Evolutionary conservation across 306 rosid genomes (phyloP).

Genomic region (Begonia peltatifolia): DNA sequence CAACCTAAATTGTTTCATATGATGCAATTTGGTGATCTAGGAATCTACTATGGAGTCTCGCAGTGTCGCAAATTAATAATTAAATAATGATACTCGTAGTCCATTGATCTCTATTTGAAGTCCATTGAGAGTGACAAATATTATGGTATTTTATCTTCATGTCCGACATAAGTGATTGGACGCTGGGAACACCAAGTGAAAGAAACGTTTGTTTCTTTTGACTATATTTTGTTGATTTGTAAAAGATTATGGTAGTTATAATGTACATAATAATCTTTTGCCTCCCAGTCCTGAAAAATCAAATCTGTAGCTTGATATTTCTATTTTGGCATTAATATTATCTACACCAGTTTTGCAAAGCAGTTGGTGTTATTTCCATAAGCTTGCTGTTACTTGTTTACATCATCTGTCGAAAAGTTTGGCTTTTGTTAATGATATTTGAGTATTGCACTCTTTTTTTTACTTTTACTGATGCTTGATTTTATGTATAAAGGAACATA

Average conservation of each 20-base stretch:
- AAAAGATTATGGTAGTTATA: not conserved
- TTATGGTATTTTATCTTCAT: not conserved
- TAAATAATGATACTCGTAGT: too few relatives aligned
- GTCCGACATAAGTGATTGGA: too few relatives aligned
- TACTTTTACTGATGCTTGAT: not conserved
- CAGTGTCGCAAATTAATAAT: not conserved
- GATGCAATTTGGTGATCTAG: slow-evolving; percentile 17
- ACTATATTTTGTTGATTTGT: not conserved
- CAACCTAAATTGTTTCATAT: slow-evolving; percentile 21
- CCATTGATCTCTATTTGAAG: too few relatives aligned
- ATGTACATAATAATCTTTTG: too few relatives aligned
- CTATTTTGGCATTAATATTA: too few relatives aligned
- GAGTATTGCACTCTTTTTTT: too few relatives aligned
- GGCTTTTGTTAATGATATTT: too few relatives aligned
- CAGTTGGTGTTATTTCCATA: not conserved
- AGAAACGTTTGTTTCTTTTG: not conserved
- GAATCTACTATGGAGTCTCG: slow-evolving; percentile 12
- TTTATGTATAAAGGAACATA: not conserved
- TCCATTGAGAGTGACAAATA: too few relatives aligned
- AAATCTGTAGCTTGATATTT: too few relatives aligned
- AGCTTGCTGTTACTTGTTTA: not conserved
- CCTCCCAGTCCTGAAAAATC: too few relatives aligned
- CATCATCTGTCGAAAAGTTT: not conserved
- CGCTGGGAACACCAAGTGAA: too few relatives aligned
- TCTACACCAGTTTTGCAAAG: not conserved